Evolutionary conservation across 1,139 yeast species (phyloP).

Genomic region (Yamadazyma triangularis): DNA sequence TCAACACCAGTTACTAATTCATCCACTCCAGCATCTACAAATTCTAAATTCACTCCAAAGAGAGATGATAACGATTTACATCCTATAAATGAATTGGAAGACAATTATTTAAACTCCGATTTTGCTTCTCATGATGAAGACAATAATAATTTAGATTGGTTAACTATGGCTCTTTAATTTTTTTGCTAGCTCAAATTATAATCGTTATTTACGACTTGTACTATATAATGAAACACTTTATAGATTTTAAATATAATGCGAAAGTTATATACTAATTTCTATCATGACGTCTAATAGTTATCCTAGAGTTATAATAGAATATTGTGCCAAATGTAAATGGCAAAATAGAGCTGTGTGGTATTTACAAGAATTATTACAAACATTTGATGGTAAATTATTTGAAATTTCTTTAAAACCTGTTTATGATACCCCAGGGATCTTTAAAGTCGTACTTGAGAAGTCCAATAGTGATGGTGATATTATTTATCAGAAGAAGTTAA

Average conservation of each 20-base stretch:
- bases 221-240: neutral
- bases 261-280: too few species aligned
- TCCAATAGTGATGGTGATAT: conserved; percentile 12
- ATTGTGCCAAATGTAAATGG: conserved; percentile 46
- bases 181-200: too few species aligned
- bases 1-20: neutral
- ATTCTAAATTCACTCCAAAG: conserved; percentile 4
- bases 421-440: conserved; percentile 35
- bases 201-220: too few species aligned
- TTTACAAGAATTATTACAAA: conserved; percentile 39
- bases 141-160: conserved; percentile 33
- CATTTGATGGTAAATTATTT: conserved; percentile 35
- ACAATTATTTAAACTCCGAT: conserved; percentile 11
- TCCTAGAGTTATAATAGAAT: conserved; percentile 32
- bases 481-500: conserved; percentile 36
- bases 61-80: conserved; percentile 10
- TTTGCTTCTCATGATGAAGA: conserved; percentile 14
- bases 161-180: conserved; percentile 30
- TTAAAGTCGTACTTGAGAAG: conserved; percentile 21
- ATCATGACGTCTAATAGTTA: neutral
- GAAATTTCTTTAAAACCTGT: conserved; percentile 39
- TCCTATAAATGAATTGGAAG: conserved; percentile 16
- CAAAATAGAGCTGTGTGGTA: conserved; percentile 47
- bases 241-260: too few species aligned
- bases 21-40: conserved; percentile 10